Conservation (phyloP, 495 filamentous ascomycete genomes). For the Diplogelasinospora grovesii region DNA sequence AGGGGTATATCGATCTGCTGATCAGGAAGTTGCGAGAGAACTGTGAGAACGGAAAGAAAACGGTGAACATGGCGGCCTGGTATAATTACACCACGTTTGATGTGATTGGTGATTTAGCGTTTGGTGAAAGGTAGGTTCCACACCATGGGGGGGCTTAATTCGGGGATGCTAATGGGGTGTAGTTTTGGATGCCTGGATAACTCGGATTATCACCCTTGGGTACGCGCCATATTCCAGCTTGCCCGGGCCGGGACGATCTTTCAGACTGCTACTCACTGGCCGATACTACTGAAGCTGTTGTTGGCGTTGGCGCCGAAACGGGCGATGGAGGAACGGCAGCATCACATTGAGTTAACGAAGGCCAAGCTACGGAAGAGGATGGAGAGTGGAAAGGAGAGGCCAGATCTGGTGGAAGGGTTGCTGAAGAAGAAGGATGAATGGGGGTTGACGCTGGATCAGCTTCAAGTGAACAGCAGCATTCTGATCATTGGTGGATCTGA, state of each 20-base stretch:
- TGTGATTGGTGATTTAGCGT: constrained; percentile 53
- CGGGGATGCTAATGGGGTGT: not conserved
- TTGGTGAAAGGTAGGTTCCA: constrained; percentile 38
- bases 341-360: constrained; percentile 29
- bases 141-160: too few species aligned
- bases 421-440: constrained; percentile 41
- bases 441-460: constrained; percentile 33
- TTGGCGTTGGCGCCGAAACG: constrained; percentile 18
- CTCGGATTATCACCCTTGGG: constrained; percentile 47
- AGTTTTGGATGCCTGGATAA: constrained; percentile 48
- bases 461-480: constrained; percentile 34
- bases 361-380: constrained; percentile 39
- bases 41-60: constrained; percentile 12
- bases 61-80: constrained; percentile 46
- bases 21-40: constrained; percentile 36
- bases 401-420: constrained; percentile 45
- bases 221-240: constrained; percentile 41
- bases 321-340: constrained; percentile 24
- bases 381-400: constrained; percentile 29
- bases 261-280: constrained; percentile 25
- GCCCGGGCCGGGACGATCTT: constrained; percentile 30
- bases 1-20: constrained; percentile 39
- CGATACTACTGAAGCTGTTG: constrained; percentile 19
- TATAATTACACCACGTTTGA: constrained; percentile 57
- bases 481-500: constrained; percentile 52